Conservation (phyloP, 768 basidiomycete genomes). For the Hortiboletus campestris region DNA sequence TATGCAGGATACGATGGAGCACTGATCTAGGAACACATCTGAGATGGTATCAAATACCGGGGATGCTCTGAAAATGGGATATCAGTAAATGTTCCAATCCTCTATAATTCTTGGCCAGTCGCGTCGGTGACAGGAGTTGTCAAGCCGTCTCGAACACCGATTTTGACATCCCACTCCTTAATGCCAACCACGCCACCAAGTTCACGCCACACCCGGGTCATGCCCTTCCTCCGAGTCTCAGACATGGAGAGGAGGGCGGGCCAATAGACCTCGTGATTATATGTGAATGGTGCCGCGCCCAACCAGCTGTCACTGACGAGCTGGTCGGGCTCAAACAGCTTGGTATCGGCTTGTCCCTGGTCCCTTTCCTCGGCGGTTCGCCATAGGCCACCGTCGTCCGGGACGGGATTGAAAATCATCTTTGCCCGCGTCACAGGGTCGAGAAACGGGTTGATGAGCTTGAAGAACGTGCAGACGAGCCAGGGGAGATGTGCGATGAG, state of each 20-base stretch:
- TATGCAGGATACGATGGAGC: neutral
- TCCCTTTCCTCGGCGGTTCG: constrained; percentile 23
- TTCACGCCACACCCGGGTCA: constrained; percentile 62
- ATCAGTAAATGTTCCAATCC: neutral
- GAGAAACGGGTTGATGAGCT: constrained; percentile 74
- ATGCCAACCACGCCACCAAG: constrained; percentile 70
- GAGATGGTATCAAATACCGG: neutral
- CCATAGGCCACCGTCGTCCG: constrained; percentile 27
- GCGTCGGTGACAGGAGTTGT: neutral
- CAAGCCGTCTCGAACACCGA: constrained; percentile 20
- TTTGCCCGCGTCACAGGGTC: constrained; percentile 79
- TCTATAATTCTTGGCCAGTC: constrained; percentile 12
- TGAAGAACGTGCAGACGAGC: constrained; percentile 71
- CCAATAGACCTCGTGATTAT: constrained; percentile 78
- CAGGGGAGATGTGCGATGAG: constrained; percentile 82
- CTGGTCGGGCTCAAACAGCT: constrained; percentile 64
- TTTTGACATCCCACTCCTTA: constrained; percentile 79
- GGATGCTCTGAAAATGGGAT: neutral
- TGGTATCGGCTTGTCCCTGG: constrained; percentile 13
- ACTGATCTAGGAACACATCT: neutral
- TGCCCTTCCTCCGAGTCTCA: constrained; percentile 45
- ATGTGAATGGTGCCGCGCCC: constrained; percentile 65
- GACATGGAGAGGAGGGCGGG: constrained; percentile 56
- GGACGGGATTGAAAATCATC: constrained; percentile 68
- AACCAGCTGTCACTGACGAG: constrained; percentile 72